phyloP scores from a whole-genome alignment of 768 basidiomycete genomes.

The Tylopilus subfusipes region DNA sequence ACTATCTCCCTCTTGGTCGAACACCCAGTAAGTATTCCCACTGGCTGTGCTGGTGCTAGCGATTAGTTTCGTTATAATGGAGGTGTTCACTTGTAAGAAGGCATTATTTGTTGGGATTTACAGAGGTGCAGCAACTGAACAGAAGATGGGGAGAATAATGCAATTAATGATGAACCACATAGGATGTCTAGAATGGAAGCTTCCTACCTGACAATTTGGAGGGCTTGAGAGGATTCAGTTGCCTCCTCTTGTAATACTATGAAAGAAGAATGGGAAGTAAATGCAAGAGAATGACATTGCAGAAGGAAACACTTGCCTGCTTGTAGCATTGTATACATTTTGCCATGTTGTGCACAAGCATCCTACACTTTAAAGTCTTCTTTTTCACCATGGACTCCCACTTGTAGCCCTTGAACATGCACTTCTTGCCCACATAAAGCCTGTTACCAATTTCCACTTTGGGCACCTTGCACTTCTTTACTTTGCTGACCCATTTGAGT shows the following conservation, averaged over 20 bases:
- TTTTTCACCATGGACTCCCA: slow-evolving; percentile 64
- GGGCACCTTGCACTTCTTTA: slow-evolving; percentile 37
- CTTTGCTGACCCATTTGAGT: slow-evolving; percentile 42
- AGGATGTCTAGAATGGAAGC: slow-evolving; percentile 52
- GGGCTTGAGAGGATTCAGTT: slow-evolving; percentile 57
- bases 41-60: no score
- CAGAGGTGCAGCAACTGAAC: not conserved
- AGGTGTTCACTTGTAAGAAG: no score
- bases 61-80: no score
- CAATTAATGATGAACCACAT: slow-evolving; percentile 5
- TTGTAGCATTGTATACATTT: slow-evolving; percentile 65
- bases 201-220: slow-evolving; percentile 46
- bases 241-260: slow-evolving; percentile 37
- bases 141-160: not conserved
- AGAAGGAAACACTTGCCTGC: slow-evolving; percentile 40
- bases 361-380: slow-evolving; percentile 44
- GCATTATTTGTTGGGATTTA: not conserved
- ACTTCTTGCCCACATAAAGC: slow-evolving; percentile 71
- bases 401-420: slow-evolving; percentile 93
- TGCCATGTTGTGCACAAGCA: slow-evolving; percentile 68
- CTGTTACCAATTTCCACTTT: slow-evolving; percentile 57
- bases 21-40: no score
- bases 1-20: no score
- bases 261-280: not conserved
- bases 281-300: not conserved